A percentile compares a stretch with the other conserved stretches of the same genome.
Evolutionary conservation across 2,329 filamentous ascomycete species (phyloP).

Genomic region (Orbilia javanica): DNA sequence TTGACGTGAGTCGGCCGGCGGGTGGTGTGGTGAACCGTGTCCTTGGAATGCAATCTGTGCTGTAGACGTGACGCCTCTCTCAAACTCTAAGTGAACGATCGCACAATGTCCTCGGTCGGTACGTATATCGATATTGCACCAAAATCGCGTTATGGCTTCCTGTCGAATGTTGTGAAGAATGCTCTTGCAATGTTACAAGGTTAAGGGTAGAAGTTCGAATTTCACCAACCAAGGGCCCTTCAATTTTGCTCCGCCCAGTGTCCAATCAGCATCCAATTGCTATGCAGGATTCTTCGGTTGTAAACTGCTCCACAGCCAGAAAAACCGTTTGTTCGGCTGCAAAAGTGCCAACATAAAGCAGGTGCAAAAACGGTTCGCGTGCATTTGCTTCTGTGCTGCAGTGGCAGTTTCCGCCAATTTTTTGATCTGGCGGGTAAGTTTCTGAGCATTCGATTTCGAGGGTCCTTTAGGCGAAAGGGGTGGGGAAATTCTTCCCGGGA

Average conservation of each 20-base stretch:
- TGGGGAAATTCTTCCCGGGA: slow-evolving; percentile 44
- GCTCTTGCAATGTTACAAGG: slow-evolving; percentile 40
- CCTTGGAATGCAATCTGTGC: slow-evolving; percentile 34
- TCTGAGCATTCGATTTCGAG: background rate
- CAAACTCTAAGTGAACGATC: slow-evolving; percentile 16
- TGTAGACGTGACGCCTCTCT: slow-evolving; percentile 37
- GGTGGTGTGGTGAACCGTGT: slow-evolving; percentile 41
- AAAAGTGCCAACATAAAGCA: slow-evolving; percentile 30
- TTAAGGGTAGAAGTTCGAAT: slow-evolving; percentile 26
- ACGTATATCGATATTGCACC: slow-evolving; percentile 44
- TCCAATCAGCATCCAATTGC: slow-evolving; percentile 26
- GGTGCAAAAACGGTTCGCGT: slow-evolving; percentile 57
- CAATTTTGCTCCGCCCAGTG: background rate
- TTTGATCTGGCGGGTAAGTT: slow-evolving; percentile 54
- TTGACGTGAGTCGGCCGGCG: slow-evolving; percentile 3
- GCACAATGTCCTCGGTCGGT: slow-evolving; percentile 32
- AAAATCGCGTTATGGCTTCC: slow-evolving; percentile 48
- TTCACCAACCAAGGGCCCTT: slow-evolving; percentile 18
- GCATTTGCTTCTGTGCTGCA: slow-evolving; percentile 47
- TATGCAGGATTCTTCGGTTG: slow-evolving; percentile 17
- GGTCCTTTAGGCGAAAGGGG: slow-evolving; percentile 49
- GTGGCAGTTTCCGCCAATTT: slow-evolving; percentile 28
- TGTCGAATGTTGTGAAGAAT: slow-evolving; percentile 39
- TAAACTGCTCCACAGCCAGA: slow-evolving; percentile 23
- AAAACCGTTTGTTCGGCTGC: slow-evolving; percentile 37